These are phyloP conservation scores for Bryum argenteum DNA, from an alignment of 225 moss, liverwort and hornwort species.

Conservation along the genomic window DNA sequence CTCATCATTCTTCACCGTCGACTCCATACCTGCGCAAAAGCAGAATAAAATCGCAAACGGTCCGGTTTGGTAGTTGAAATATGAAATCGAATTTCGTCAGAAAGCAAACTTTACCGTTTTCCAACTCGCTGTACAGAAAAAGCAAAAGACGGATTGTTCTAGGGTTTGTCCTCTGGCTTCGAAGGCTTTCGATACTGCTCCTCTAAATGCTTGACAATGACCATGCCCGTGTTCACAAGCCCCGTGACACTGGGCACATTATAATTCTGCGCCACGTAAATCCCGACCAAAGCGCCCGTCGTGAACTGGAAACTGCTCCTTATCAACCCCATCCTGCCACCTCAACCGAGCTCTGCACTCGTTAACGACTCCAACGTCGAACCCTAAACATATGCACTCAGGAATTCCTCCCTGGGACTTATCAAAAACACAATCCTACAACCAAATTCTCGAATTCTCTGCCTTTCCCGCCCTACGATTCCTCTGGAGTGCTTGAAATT, in stretches of 20 bases:
- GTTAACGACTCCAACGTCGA: not conserved
- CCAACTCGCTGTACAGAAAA: conserved; percentile 31
- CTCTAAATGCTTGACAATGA: conserved; percentile 87
- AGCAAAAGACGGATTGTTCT: not conserved
- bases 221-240: conserved; percentile 67
- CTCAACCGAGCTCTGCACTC: not conserved
- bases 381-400: not conserved
- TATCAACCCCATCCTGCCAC: conserved; percentile 71
- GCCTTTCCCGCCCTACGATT: not conserved
- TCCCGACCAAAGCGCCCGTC: conserved; percentile 70
- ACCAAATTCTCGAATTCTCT: not conserved
- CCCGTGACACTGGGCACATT: conserved; percentile 75
- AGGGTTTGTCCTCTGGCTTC: conserved; percentile 46
- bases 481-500: not conserved
- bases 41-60: too few species aligned
- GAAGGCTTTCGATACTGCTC: conserved; percentile 87
- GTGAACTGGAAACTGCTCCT: conserved; percentile 69
- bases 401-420: not conserved
- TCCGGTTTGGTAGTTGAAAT: too few species aligned
- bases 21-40: conserved; percentile 26
- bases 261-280: conserved; percentile 93
- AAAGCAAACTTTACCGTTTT: not conserved
- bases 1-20: conserved; percentile 9
- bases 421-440: not conserved
- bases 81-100: not conserved